Conservation (phyloP, 148 eudicot species). For the Fagopyrum esculentum region DNA sequence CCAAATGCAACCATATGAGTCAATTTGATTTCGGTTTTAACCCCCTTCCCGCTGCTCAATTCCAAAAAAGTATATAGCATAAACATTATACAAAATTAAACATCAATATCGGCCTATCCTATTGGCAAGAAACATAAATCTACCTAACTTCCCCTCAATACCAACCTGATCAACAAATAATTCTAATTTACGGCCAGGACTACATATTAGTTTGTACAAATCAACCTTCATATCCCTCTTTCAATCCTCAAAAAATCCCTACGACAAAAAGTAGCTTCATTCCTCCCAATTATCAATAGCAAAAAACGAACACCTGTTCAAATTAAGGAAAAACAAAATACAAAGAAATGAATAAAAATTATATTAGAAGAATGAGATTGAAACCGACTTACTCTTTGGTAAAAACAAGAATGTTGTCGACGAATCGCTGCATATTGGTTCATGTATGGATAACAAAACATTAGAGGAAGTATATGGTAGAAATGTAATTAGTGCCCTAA, state of each 20-base stretch:
- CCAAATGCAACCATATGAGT: not conserved
- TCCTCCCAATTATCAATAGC: not conserved
- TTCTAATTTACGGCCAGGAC: too few relatives aligned
- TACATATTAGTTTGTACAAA: not conserved
- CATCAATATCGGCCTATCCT: not conserved
- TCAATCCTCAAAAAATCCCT: not conserved
- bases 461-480: slow-evolving; percentile 2
- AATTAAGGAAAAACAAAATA: not conserved
- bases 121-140: not conserved
- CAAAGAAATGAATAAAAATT: not conserved
- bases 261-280: not conserved
- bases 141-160: too few relatives aligned
- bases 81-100: not conserved
- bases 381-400: slow-evolving; percentile 13
- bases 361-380: not conserved
- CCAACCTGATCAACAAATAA: too few relatives aligned
- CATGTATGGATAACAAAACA: not conserved
- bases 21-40: not conserved
- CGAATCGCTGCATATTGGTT: slow-evolving; percentile 43
- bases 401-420: slow-evolving; percentile 52
- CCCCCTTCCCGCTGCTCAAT: not conserved
- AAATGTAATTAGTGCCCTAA: too few relatives aligned
- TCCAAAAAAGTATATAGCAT: not conserved
- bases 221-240: not conserved
- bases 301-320: not conserved